Evolutionary conservation across 2,329 filamentous ascomycete species (phyloP).

Genomic region (Bipolaris zeicola): DNA sequence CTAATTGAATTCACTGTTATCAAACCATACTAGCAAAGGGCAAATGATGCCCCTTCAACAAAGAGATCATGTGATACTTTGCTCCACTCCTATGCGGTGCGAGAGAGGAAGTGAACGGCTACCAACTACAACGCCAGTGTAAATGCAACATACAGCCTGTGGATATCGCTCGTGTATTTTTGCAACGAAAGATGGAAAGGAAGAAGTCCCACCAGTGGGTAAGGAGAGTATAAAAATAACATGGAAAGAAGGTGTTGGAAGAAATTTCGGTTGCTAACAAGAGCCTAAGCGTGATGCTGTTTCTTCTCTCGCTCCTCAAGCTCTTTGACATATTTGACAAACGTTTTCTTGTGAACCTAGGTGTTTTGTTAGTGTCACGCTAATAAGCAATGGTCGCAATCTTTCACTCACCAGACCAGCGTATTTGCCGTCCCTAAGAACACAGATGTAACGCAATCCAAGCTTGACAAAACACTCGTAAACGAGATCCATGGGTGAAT

Average conservation of each 20-base stretch:
- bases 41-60: neutral
- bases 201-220: neutral
- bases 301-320: constrained; percentile 63
- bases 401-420: constrained; percentile 74
- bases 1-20: no score
- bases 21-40: neutral
- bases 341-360: constrained; percentile 90
- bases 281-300: constrained; percentile 3
- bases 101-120: neutral
- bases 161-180: constrained; percentile 1
- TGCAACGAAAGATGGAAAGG: neutral
- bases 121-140: constrained; percentile 3
- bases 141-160: constrained; percentile 7
- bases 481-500: constrained; percentile 90
- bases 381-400: neutral
- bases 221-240: constrained; percentile 4
- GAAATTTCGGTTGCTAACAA: neutral
- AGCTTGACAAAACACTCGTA: constrained; percentile 97
- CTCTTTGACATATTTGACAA: constrained; percentile 92
- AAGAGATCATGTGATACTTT: neutral
- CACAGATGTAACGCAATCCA: constrained; percentile 89
- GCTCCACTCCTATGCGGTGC: neutral
- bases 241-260: neutral
- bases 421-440: constrained; percentile 81
- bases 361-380: neutral